These are phyloP conservation scores for Neofusicoccum umdonicola DNA, from an alignment of 2,329 filamentous ascomycete species.

Conservation along the genomic window DNA sequence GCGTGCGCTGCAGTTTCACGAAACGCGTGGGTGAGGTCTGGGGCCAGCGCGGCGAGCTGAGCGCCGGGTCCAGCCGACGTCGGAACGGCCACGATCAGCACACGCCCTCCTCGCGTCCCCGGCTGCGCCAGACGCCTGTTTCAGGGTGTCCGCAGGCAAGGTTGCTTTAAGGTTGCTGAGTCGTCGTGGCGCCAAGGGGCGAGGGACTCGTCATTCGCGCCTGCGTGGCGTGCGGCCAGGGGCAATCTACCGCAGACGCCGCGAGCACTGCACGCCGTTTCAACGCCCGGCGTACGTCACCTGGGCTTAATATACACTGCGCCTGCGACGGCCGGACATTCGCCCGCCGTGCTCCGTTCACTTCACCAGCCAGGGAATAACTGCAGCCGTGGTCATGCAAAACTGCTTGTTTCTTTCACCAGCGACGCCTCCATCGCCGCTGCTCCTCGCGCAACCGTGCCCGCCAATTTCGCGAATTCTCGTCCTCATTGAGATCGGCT, in stretches of 20 bases:
- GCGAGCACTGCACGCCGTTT: background rate
- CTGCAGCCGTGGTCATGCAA: background rate
- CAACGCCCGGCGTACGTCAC: conserved; percentile 8
- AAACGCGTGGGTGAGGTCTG: background rate
- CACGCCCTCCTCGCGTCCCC: background rate
- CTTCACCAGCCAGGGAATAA: background rate
- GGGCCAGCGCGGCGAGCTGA: background rate
- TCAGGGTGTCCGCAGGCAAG: conserved; percentile 2
- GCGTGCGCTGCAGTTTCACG: background rate
- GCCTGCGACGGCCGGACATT: background rate
- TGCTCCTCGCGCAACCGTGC: conserved; percentile 3
- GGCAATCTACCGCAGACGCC: conserved; percentile 1
- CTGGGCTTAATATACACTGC: background rate
- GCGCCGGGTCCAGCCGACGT: background rate
- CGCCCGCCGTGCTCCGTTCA: background rate
- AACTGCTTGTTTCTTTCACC: background rate
- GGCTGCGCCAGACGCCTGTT: background rate
- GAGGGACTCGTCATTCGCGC: background rate
- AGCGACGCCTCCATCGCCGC: background rate
- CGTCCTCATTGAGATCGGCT: background rate
- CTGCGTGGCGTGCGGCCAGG: background rate
- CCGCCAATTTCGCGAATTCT: background rate
- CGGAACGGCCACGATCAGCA: background rate
- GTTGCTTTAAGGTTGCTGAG: conserved; percentile 15
- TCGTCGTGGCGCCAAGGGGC: conserved; percentile 11